Conservation (phyloP, 1,284 basidiomycete species). For the Cutaneotrichosporon sp. region DNA sequence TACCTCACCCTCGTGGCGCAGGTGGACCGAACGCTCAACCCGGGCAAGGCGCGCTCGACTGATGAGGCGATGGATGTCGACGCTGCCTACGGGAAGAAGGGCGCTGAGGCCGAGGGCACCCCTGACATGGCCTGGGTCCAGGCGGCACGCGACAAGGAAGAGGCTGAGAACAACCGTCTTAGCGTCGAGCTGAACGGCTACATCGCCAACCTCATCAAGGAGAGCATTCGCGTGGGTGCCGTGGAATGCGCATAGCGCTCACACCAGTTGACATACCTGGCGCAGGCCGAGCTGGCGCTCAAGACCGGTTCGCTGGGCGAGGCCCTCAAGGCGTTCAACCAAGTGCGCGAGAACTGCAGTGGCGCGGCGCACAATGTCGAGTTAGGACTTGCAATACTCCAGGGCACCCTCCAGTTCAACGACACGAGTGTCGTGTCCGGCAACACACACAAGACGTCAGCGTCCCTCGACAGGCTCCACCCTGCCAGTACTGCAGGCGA, state of each 20-base stretch:
- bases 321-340: conserved; percentile 36
- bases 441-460: conserved; percentile 44
- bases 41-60: conserved; percentile 1
- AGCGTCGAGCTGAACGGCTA: conserved; percentile 48
- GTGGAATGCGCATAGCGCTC: neutral
- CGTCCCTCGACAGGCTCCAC: conserved; percentile 40
- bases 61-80: conserved; percentile 29
- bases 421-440: conserved; percentile 32
- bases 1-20: conserved; percentile 23
- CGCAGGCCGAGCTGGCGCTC: conserved; percentile 39
- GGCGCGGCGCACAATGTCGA: conserved; percentile 45
- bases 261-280: conserved; percentile 46
- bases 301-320: conserved; percentile 33
- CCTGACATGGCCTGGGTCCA: conserved; percentile 43
- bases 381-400: conserved; percentile 39
- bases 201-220: conserved; percentile 50
- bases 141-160: conserved; percentile 24
- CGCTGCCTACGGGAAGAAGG: conserved; percentile 6
- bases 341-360: conserved; percentile 40
- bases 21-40: conserved; percentile 16
- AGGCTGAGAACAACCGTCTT: conserved; percentile 37
- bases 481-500: conserved; percentile 21
- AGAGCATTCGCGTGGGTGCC: conserved; percentile 46
- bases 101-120: conserved; percentile 26
- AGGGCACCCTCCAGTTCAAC: conserved; percentile 44